Conservation (phyloP, 2,329 filamentous ascomycete genomes). For the Penicillium sp. region DNA sequence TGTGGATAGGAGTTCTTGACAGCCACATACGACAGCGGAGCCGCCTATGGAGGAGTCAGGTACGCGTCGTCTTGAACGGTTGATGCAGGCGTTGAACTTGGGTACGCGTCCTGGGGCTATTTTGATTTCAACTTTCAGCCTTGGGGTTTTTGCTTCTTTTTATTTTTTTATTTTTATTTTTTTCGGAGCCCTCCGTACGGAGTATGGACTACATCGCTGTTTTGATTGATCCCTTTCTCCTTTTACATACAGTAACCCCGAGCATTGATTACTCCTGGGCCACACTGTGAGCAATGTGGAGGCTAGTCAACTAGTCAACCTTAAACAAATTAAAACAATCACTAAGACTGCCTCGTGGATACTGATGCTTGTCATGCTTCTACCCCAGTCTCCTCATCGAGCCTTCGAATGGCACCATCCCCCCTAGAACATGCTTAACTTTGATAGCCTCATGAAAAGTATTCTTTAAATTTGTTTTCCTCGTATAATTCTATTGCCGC, state of each 20-base stretch:
- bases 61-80: slow-evolving; percentile 37
- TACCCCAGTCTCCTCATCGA: slow-evolving; percentile 1
- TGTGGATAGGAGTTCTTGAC: too few relatives aligned
- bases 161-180: not conserved
- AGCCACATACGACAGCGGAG: slow-evolving; percentile 41
- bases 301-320: not conserved
- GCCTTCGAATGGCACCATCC: not conserved
- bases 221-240: too few relatives aligned
- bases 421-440: not conserved
- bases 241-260: too few relatives aligned
- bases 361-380: not conserved
- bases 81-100: not conserved
- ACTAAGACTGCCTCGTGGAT: not conserved
- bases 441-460: not conserved
- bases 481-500: too few relatives aligned
- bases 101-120: not conserved
- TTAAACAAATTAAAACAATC: not conserved
- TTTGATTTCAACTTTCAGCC: not conserved
- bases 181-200: too few relatives aligned
- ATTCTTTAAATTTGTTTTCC: too few relatives aligned
- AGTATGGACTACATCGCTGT: too few relatives aligned
- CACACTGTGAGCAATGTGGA: not conserved
- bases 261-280: not conserved
- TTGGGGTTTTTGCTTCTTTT: not conserved
- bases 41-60: slow-evolving; percentile 35